Evolutionary conservation across 768 basidiomycete genomes (phyloP), one percentile per base, ranked within the genome.

Genomic region (Postia placenta): DNA sequence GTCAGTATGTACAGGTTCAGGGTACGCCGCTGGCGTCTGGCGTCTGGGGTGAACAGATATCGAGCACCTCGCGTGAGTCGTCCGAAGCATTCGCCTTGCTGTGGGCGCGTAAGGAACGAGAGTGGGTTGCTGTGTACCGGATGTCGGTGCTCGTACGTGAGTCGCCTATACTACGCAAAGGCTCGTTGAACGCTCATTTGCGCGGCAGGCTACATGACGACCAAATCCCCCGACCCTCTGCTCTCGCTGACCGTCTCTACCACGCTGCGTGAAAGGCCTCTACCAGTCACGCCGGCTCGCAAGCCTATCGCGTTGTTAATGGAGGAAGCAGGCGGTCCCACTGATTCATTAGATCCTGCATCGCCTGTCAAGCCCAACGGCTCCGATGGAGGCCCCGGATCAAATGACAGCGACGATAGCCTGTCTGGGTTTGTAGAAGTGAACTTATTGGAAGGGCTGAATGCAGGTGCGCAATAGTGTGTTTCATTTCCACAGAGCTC

Each of bases 241-340:
- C 75, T 96, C 23, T 92, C 86, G 58, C 66, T 96, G 24, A 96
- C 92, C 0, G 74, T 84, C 3, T 91, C 88, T 2, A 75, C 83
- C n/a, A 96, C 92, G 0, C 69, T 95, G n/a, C 79, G 92, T 42
- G 90, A 94, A 20, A 87, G 81, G 57, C 78, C 84, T 0, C 62
- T 87, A 5, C 65, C 74, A 12, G 56, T 74, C 11, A 76, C 74
- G 2, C 65, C 75, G 5, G 62, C 64, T 4, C 57, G 69, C 25
- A 56, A 64, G 44, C 59, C 66, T 1, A 56, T 79, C 12, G 58
- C 56, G 4, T 49, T 62, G 20, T 37, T 72, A n/a, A 62, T 68
- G 2, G 56, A 60, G 6, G 58, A 70, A 12, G 59, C 59, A 11
- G 69, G 65, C 3, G 60, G 60, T 3, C 53, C 60, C 37, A 62